Conservation (phyloP, 345 rosid species). For the Jatropha curcas region DNA sequence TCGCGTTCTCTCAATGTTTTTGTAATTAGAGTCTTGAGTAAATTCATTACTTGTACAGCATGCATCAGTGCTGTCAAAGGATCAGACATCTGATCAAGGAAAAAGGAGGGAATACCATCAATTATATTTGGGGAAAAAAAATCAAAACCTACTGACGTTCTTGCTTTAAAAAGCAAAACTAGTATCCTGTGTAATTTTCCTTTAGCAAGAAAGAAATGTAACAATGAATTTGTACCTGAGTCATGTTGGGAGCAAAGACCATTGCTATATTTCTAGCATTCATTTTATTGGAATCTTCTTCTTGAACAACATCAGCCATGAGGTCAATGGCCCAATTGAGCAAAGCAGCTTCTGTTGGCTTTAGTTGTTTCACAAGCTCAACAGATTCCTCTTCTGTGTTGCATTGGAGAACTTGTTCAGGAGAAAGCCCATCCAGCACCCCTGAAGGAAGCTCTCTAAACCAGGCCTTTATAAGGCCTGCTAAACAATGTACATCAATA, state of each 20-base stretch:
- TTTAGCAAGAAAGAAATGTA: neutral
- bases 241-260: slow-evolving; percentile 97
- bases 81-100: slow-evolving; percentile 71
- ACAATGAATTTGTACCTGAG: slow-evolving; percentile 55
- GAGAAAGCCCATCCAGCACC: slow-evolving; percentile 94
- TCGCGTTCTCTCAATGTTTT: slow-evolving; percentile 66
- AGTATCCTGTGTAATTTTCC: neutral
- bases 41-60: slow-evolving; percentile 97
- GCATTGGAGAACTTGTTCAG: slow-evolving; percentile 84
- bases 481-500: slow-evolving; percentile 89
- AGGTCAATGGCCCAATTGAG: slow-evolving; percentile 90
- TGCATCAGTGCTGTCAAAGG: slow-evolving; percentile 94
- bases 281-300: slow-evolving; percentile 91
- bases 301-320: slow-evolving; percentile 93
- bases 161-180: slow-evolving; percentile 2
- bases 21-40: slow-evolving; percentile 78
- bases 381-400: slow-evolving; percentile 76
- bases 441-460: slow-evolving; percentile 95
- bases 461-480: slow-evolving; percentile 98
- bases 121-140: neutral
- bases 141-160: slow-evolving; percentile 1
- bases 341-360: slow-evolving; percentile 88
- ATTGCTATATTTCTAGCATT: slow-evolving; percentile 93
- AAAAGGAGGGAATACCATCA: slow-evolving; percentile 8
- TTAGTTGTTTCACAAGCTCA: slow-evolving; percentile 70